Base-by-base conservation (phyloP, 106 monocot species). In the Acorus gramineus region DNA sequence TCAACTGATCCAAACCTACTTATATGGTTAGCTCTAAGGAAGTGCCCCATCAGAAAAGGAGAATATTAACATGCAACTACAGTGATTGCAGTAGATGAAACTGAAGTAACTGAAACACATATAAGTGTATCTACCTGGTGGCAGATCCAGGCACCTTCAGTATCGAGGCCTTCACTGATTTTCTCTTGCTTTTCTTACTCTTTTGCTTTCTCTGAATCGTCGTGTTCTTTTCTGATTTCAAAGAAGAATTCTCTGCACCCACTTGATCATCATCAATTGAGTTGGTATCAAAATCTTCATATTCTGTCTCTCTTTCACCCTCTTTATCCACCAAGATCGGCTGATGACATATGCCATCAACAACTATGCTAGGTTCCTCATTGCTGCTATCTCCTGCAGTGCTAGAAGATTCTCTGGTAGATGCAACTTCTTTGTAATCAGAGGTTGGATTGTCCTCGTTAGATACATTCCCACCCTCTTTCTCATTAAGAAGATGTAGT, bases 101-200 rank as follows among this genome's bases (percentile, higher is more conserved):
- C 28, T 28, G 28, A 28, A 28, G 1, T 28, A 28, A 28, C 28
- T 28, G 28, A 28, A 28, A 28, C 0, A 28, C 28, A 28, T 28
- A 28, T 28, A 28, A 28, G 28, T 28, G 28, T 65, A 60, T 50
- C 53, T 71, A 82, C 81, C 74, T 81, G 56, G 49, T 61, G 59
- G 78, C 58, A 10, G 74, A 79, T 47, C 73, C 47, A 11, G 76
- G 67, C 11, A 84, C 9, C 7, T 49, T 78, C 61, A 57, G 12
- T 14, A 84, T 81, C 28, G 78, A 63, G 49, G 47, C 8, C 14
- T 78, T 84, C 46, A 28, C 61, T 47, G 66, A 11, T 57, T 66
- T 80, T 46, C 13, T 55, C 62, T 78, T 73, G 76, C 66, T 78
- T 86, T 46, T 50, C 78, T 50, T 60, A 69, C 53, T 46, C 14